Evolutionary conservation across 1,284 basidiomycete genomes (phyloP), one percentile per base, ranked within the genome.

Genomic region (Vanrija sp.): DNA sequence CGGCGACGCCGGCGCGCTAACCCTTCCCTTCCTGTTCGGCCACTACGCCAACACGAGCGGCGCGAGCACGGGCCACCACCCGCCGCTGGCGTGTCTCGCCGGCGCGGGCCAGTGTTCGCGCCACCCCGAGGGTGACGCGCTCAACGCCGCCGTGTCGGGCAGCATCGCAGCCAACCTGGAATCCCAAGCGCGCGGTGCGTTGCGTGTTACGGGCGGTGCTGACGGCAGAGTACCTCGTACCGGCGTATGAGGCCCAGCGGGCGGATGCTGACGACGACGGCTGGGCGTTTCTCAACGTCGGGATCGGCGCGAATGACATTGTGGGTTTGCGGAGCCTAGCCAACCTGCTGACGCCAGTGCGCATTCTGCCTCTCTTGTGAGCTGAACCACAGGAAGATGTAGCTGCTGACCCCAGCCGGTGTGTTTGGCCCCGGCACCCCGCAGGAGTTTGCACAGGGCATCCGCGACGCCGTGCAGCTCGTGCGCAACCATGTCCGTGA

Each of bases 291-390:
- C 62, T 76, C 46, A 78, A 75, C 47, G 51, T 78, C 28, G 73
- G 68, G 16, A 72, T 78, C 10, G 76, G 76, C 0, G 75, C 73
- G 1, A 78, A 78, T 50, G 76, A 78, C 49, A 64, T 77, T 5
- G 72, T 75, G 43, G 52, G 73, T 63, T 9, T 14, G 1, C 5
- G 29, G n/a, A 4, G 21, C 15, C 18, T n/a, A 9, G 10, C 8
- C 1, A 3, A 26, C 28, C 6, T 6, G 26, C 64, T 62, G 43
- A 62, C 42, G 12, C 5, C 55, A 75, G 67, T 78, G 76, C 49
- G 69, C 72, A 5, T 72, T 72, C 54, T 78, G 76, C 52, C 49
- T 77, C 16, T 61, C 72, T 25, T 68, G 74, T 68, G 57, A 55
- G 66, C 49, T 10, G 5, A 23, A 5, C 21, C 21, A 23, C 21